A percentile compares a stretch with the other conserved stretches of the same genome.
phyloP scores from a whole-genome alignment of 1,284 basidiomycete species.

The Chiua sp. region DNA sequence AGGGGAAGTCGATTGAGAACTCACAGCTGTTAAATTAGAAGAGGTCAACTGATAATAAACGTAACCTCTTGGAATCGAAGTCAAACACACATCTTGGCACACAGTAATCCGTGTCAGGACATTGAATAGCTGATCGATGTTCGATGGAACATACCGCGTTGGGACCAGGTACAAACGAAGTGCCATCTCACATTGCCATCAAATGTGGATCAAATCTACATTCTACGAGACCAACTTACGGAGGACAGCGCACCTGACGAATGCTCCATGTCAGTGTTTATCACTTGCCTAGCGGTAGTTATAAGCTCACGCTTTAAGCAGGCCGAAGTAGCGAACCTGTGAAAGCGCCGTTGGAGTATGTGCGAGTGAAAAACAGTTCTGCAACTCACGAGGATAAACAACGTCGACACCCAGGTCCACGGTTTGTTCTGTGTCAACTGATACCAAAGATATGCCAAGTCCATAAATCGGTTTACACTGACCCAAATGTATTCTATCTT shows the following conservation, averaged over 20 bases:
- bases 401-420: slow-evolving; percentile 9
- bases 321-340: not conserved
- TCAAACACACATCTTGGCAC: not conserved
- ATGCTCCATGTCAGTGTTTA: not conserved
- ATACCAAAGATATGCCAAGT: not conserved
- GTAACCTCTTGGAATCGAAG: not conserved
- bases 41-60: not conserved
- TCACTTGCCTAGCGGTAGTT: not conserved
- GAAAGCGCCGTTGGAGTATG: not conserved
- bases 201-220: too few relatives aligned
- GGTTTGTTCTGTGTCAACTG: slow-evolving; percentile 6
- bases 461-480: not conserved
- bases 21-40: not conserved
- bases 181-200: not conserved
- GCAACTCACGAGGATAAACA: slow-evolving; percentile 7
- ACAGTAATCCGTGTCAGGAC: not conserved
- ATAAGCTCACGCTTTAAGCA: not conserved
- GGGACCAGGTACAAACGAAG: not conserved
- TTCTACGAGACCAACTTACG: not conserved
- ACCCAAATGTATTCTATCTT: slow-evolving; percentile 19
- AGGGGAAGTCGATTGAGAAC: not conserved
- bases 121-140: not conserved
- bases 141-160: not conserved
- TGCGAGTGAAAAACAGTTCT: too few relatives aligned
- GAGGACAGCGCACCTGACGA: not conserved